Conservation (phyloP, 257 asterid genomes). For the Ocimum tenuiflorum region DNA sequence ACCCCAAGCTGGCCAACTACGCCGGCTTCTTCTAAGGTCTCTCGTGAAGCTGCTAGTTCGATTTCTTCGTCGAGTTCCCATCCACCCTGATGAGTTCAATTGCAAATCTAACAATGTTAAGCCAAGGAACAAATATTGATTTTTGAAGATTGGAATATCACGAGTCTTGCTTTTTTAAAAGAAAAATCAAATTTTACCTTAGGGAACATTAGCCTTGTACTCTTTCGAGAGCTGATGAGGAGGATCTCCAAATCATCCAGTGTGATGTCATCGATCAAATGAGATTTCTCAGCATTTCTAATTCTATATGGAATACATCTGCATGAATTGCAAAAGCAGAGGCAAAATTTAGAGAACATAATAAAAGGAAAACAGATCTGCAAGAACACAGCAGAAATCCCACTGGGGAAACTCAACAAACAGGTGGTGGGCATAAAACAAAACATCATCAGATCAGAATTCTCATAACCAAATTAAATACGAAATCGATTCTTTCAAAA, state of each 20-base stretch:
- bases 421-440: background rate
- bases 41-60: slow-evolving; percentile 76
- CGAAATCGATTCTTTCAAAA: too few species aligned
- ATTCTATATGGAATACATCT: slow-evolving; percentile 84
- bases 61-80: slow-evolving; percentile 89
- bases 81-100: slow-evolving; percentile 52
- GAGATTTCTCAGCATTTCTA: slow-evolving; percentile 29
- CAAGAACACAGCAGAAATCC: background rate
- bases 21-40: slow-evolving; percentile 90
- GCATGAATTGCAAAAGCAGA: slow-evolving; percentile 22
- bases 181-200: slow-evolving; percentile 51
- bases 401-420: slow-evolving; percentile 7
- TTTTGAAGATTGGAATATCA: background rate
- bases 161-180: background rate
- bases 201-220: slow-evolving; percentile 85
- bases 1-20: slow-evolving; percentile 72
- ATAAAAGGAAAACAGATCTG: background rate
- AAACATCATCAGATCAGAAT: background rate
- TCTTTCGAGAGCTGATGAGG: slow-evolving; percentile 82
- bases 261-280: slow-evolving; percentile 23
- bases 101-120: slow-evolving; percentile 26
- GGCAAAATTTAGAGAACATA: slow-evolving; percentile 2
- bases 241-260: slow-evolving; percentile 73
- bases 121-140: background rate
- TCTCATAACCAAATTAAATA: too few species aligned